Percentiles rank a stretch among this genome's conserved stretches.
These are phyloP conservation scores for Candida cerambycidarum DNA, from an alignment of 805 yeast species.

Conservation along the genomic window DNA sequence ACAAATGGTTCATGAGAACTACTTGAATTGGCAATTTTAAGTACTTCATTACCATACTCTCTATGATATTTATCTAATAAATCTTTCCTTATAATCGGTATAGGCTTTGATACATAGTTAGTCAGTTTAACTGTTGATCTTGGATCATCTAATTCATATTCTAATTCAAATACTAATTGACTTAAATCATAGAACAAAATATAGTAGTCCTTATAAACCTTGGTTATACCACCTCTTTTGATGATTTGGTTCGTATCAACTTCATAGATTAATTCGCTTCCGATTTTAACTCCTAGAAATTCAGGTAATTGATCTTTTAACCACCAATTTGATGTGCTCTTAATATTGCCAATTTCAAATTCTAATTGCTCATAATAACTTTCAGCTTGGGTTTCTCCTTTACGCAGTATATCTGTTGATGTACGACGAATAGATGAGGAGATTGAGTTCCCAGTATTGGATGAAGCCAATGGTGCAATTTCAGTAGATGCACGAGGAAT, in stretches of 20 bases:
- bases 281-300: constrained; percentile 37
- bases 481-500: constrained; percentile 10
- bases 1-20: constrained; percentile 23
- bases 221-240: constrained; percentile 56
- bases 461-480: constrained; percentile 1
- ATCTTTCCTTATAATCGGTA: constrained; percentile 49
- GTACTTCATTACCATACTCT: constrained; percentile 36
- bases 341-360: constrained; percentile 29
- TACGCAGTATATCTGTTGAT: constrained; percentile 14
- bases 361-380: constrained; percentile 23
- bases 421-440: constrained; percentile 12
- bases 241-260: constrained; percentile 55
- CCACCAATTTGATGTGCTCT: constrained; percentile 60
- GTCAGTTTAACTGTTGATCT: constrained; percentile 42
- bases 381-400: constrained; percentile 31
- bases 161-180: constrained; percentile 58
- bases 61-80: constrained; percentile 49
- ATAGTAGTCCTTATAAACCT: constrained; percentile 63
- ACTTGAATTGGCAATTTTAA: constrained; percentile 3
- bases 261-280: constrained; percentile 59
- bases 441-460: constrained; percentile 7
- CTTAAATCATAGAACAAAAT: constrained; percentile 72
- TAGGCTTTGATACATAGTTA: constrained; percentile 28
- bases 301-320: constrained; percentile 57
- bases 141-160: constrained; percentile 57